Evolutionary conservation across 257 asterid genomes (phyloP), one percentile per base, ranked within the genome.

Genomic region (Solanum gracilifrons): DNA sequence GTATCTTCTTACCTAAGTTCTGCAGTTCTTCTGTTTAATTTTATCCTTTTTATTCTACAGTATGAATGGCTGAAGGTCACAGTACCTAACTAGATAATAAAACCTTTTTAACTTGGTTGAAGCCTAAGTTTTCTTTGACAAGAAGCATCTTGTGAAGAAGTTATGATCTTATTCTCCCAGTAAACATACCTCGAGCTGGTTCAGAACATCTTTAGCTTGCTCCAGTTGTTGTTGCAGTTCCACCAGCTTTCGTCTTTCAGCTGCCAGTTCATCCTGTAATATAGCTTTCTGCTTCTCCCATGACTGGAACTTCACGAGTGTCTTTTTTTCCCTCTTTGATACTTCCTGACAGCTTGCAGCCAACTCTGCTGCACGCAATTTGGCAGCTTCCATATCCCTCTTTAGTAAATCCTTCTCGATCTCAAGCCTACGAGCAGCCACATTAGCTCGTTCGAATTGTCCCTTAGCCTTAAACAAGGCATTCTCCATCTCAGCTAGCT

Each of bases 201-300:
- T 90, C 33, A 71, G 91, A 27, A 90, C 88, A 86, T 90, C 94
- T 89, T 90, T 93, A 36, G 96, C 98, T 88, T 87, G 93, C 92
- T 91, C 92, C 84, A 96, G 87, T 48, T 90, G 89, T 89, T 91
- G 95, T 79, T 90, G 95, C 85, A 94, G 91, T 90, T 90, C 92
- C 71, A 68, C 87, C 86, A 90, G 35, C 90, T 87, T 94, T 46
- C 85, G 87, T 75, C 91, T 95, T 82, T 96, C 98, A 87, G 92
- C 94, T 6, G 91, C 88, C 82, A 96, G 95, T 88, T 97, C 99
- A 90, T 97, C 99, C 87, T 92, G 98, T 41, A 90, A 90, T 85
- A 90, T 83, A 12, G 87, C 72, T 90, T 95, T 97, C 90, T 95
- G 98, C 94, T 97, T 97, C 93, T 95, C 99, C 98, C 95, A 93